A percentile compares a stretch with the other conserved stretches of the same genome.
Conservation (phyloP, 345 rosid genomes). For the Gossypium mustelinum region DNA sequence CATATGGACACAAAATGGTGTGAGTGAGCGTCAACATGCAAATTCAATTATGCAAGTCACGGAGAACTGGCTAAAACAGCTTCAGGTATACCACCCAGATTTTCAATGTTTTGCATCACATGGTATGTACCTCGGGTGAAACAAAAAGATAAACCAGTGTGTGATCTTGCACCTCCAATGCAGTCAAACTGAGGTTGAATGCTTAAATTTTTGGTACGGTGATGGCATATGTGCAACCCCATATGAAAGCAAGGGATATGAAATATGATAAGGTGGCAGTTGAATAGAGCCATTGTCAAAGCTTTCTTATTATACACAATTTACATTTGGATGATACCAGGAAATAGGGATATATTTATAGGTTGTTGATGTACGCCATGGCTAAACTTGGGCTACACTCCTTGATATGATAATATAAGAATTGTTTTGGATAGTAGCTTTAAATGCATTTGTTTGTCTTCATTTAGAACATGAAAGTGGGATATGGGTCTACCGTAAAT, state of each 20-base stretch:
- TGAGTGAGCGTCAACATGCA: constrained; percentile 15
- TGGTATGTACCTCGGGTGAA: constrained; percentile 33
- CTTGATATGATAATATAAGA: neutral
- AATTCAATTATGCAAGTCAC: constrained; percentile 32
- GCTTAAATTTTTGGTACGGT: neutral
- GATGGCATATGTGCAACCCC: neutral
- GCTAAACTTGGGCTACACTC: neutral
- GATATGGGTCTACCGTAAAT: neutral
- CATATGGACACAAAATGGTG: constrained; percentile 26
- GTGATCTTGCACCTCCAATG: neutral
- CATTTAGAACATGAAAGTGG: neutral
- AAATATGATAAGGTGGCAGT: neutral
- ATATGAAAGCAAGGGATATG: too few species aligned
- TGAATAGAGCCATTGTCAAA: neutral
- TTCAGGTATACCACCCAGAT: constrained; percentile 35
- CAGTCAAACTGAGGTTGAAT: constrained; percentile 12
- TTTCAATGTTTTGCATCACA: constrained; percentile 38
- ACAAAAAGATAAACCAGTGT: neutral
- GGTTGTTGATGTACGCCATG: neutral
- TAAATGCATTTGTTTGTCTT: neutral
- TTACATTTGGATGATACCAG: neutral
- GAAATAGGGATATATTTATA: neutral
- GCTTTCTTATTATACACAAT: neutral
- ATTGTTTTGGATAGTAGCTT: neutral
- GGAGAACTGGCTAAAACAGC: constrained; percentile 25